Base-by-base conservation (phyloP, 768 basidiomycete species). In the Mycena floridula region DNA sequence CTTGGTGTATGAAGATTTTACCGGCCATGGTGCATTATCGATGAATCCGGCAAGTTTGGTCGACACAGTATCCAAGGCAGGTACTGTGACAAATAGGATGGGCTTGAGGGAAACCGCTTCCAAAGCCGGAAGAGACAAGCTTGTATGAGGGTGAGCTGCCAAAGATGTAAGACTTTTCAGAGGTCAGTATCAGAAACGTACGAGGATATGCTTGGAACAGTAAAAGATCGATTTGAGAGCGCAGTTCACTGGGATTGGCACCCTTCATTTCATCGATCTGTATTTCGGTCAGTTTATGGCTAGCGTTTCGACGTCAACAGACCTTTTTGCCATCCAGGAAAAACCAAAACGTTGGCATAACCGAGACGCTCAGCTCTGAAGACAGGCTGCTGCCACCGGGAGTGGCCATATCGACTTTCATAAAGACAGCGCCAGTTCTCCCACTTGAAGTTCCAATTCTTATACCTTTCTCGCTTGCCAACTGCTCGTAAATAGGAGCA, bases 311-410 rank as follows among this genome's bases (percentile, higher is more conserved):
- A 15, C 46, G 8, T 1, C 11, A 25, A 12, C 2, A 37, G 32
- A 85, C 86, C 79, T 86, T 81, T 41, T 74, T 69, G 1, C 83
- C 89, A 47, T 87, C 73, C 48, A 82, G 61, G 67, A 91, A 97
- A 65, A 96, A 93, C 30, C 87, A 66, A 56, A 97, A 95, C 1
- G 90, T 93, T 5, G 93, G 94, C 2, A 89, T 95, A 15, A 75
- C 91, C 13, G 73, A 62, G 1, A 96, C 77, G 12, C 75, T 69
- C 66, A 76, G 86, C 59, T 81, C 69, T 1, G 61, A 48, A 0
- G 84, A 87, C 13, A 95, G 63, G 43, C 67, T 66, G 3, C 62
- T 55, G 0, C 85, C 85, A 61, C 77, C 61, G 0, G 85, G 87
- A 11, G 85, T 74, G 4, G 73, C 77, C 51, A 90, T 67, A 63